Base-by-base conservation (phyloP, 2,329 filamentous ascomycete genomes). In the Aspergillus quadrilineatus region DNA sequence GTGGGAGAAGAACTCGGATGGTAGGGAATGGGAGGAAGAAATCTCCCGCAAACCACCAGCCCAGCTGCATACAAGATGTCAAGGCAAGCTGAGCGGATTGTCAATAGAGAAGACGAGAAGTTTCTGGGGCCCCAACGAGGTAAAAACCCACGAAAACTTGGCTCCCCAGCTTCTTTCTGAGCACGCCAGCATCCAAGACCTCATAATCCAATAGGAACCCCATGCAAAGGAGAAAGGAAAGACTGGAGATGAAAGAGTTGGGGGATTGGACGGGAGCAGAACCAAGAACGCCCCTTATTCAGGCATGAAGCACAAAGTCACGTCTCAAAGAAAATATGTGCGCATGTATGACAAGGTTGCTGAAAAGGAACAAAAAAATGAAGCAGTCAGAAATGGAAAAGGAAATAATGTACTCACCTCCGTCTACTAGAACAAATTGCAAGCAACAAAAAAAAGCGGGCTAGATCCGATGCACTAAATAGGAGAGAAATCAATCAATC, bases 351-450 rank as follows among this genome's bases (percentile, higher is more conserved):
- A 48, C 32, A 50, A 48, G 45, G 30, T 39, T 17, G 17, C 28
- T 17, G 26, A 37, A 42, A 17, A 50, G 39, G 39, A 22, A 53
- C 22, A 9, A 17, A 32, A 14, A 30, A 30, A 49, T n/a, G 8
- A 22, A 41, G n/a, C 52, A 34, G 41, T 30, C 32, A 22, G 39
- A 56, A 51, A 48, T 41, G 17, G 17, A 47, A 48, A 55, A 41
- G 30, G 56, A 41, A 53, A 26, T 17, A 56, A 47, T 32, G 34
- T 34, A 56, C 36, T 56, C 50, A 54, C 55, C 46, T 53, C 36
- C 50, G 41, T 52, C 50, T 52, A 52, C 49, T 52, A 45, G n/a
- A 4, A 44, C 12, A 36, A 45, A 30, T 29, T 17, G 15, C 17
- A 44, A 45, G 12, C 15, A 45, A 34, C 26, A 37, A 45, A 34